These are phyloP conservation scores for Cylindrotheca closterium DNA, from an alignment of 108 stramenopile species.

Conservation along the genomic window DNA sequence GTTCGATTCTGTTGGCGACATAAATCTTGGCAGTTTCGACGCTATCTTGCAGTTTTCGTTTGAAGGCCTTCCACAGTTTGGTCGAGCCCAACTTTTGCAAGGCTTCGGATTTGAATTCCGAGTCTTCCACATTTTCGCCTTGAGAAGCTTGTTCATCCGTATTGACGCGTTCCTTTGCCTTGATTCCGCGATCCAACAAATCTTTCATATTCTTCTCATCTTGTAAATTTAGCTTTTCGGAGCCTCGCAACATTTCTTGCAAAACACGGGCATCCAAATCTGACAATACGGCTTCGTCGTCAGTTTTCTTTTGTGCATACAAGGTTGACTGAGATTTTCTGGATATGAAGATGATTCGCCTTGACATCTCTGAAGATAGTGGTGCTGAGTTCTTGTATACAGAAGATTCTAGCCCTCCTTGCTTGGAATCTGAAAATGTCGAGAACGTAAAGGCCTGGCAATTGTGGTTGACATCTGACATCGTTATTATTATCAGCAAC, in stretches of 20 bases:
- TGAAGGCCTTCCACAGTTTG: conserved; percentile 70
- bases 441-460: too few relatives aligned
- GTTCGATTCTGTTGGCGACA: conserved; percentile 71
- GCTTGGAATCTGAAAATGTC: too few relatives aligned
- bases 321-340: too few relatives aligned
- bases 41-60: conserved; percentile 54
- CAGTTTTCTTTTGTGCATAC: not conserved
- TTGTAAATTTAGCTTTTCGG: conserved; percentile 60
- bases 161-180: conserved; percentile 14
- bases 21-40: conserved; percentile 69
- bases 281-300: conserved; percentile 32
- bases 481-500: too few relatives aligned
- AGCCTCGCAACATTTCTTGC: conserved; percentile 63
- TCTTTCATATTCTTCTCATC: conserved; percentile 62
- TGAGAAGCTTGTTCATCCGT: conserved; percentile 8
- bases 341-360: too few relatives aligned
- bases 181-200: conserved; percentile 59
- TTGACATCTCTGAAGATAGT: too few relatives aligned
- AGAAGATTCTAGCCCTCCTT: too few relatives aligned
- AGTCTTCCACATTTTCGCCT: conserved; percentile 15
- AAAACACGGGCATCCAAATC: conserved; percentile 79
- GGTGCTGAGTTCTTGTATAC: too few relatives aligned
- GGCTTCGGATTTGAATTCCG: conserved; percentile 21
- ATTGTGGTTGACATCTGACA: too few relatives aligned
- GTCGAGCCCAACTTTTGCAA: conserved; percentile 58